Evolutionary conservation across 179 eudicot genomes (phyloP), one percentile per base, ranked within the genome.

Genomic region (Beta macrorhiza): DNA sequence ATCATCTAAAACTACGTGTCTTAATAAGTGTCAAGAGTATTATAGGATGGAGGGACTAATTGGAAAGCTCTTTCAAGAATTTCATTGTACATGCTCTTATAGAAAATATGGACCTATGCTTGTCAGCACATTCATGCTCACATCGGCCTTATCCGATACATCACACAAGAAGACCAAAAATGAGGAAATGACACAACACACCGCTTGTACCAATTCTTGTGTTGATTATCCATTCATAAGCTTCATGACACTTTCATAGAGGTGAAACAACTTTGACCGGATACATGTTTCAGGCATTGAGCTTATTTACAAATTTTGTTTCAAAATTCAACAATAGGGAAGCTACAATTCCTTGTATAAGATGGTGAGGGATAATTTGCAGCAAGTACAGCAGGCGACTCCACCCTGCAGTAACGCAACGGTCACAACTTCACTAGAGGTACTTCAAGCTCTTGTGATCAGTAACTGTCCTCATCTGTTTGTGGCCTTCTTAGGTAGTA

Each of bases 401-500:
- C 64, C 58, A 58, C 67, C 67, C 59, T 45, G 14, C 3, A 61
- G 55, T 67, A 44, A 78, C 79, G 73, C 57, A 49, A 44, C 11
- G 45, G 76, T 51, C 63, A 32, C 67, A 72, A 57, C 37, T 44
- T 59, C 17, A 45, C 42, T 37, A 45, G 12, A 72, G 49, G 67
- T 44, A 63, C 57, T 77, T 77, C 45, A 45, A 77, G 79, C 22
- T 72, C 77, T 75, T 37, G 70, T 8, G 16, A n/a, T 79, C 78
- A 93, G 87, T 93, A 93, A 84, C 98, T 93, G 47, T 92, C 98
- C 62, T 93, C 98, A 67, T 90, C 97, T 2, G 97, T 85, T 67
- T 86, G 90, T 69, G 97, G 97, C 87, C 91, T 88, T 84, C 99
- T 81, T 44, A 95, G 92, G 90, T 95, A 90, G 88, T 90, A 92